Evolutionary conservation across 1,284 basidiomycete genomes (phyloP), one percentile per base, ranked within the genome.

Genomic region (Rhodofomes roseus): DNA sequence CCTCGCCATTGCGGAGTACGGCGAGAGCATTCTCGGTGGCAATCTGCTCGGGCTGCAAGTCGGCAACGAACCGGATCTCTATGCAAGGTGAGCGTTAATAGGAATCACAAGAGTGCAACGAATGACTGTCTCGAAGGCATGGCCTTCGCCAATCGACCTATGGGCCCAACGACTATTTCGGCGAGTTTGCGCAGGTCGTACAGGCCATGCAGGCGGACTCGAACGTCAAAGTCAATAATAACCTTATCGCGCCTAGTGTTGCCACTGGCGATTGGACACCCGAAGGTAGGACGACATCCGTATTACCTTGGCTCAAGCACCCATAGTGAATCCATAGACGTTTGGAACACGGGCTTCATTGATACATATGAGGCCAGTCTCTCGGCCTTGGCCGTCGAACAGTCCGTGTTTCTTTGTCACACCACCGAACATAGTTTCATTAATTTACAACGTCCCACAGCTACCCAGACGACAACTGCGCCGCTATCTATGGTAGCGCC

Each of bases 221-320:
- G n/a, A 73, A 73, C 14, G 72, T 86, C n/a, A 66, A 71, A 0
- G 76, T 78, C 54, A 74, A 77, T 41, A 73, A 78, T 29, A 77
- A 82, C 46, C 78, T 90, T 46, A 76, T 90, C 48, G 87, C 81
- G 0, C 89, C 90, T 0, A 86, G 81, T 60, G 72, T 89, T 22
- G 50, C 79, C 16, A 64, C 69, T n/a, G 75, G 76, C 22, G 69
- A 77, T 12, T 90, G 81, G 85, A 72, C 64, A 7, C 79, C 83
- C 0, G 76, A 83, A 58, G 50, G 50, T 36, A 37, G 12, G 18
- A 5, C 11, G 31, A 6, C 29, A 7, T 34, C 8, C 2, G 22
- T 18, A 8, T 36, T 18, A n/a, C n/a, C n/a, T n/a, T n/a, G n/a
- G n/a, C n/a, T n/a, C n/a, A n/a, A n/a, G n/a, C n/a, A n/a, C n/a